phyloP scores from a whole-genome alignment of 2,329 filamentous ascomycete genomes.

The Aspergillus luchuensis region DNA sequence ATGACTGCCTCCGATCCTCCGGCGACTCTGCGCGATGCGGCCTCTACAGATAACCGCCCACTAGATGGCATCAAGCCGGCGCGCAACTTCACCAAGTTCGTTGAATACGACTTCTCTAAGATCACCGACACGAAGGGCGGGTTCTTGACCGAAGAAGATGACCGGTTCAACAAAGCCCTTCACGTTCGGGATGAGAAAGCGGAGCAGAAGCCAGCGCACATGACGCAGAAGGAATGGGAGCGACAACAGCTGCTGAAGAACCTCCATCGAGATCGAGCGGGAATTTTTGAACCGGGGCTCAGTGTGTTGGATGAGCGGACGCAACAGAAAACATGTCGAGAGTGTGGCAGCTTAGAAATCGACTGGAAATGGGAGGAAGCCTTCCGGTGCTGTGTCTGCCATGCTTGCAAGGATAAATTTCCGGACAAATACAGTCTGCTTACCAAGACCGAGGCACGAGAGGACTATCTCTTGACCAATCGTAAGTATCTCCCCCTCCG shows the following conservation, averaged over 20 bases:
- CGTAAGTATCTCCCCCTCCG: slow-evolving; percentile 56
- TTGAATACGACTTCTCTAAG: slow-evolving; percentile 96
- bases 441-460: slow-evolving; percentile 93
- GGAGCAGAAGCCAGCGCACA: slow-evolving; percentile 75
- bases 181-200: slow-evolving; percentile 55
- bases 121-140: slow-evolving; percentile 98
- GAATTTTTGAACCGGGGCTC: slow-evolving; percentile 87
- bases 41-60: slow-evolving; percentile 39
- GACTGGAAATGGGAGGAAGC: slow-evolving; percentile 94
- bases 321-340: slow-evolving; percentile 73
- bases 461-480: slow-evolving; percentile 94
- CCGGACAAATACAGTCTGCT: slow-evolving; percentile 93
- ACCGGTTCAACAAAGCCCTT: slow-evolving; percentile 82
- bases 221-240: slow-evolving; percentile 93
- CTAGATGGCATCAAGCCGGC: slow-evolving; percentile 68
- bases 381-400: slow-evolving; percentile 75
- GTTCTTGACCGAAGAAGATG: slow-evolving; percentile 87
- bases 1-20: slow-evolving; percentile 59
- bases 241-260: slow-evolving; percentile 72
- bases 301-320: slow-evolving; percentile 68
- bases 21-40: slow-evolving; percentile 66
- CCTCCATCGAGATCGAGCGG: slow-evolving; percentile 71
- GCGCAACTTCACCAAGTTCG: slow-evolving; percentile 87
- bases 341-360: slow-evolving; percentile 82
- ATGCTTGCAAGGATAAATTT: slow-evolving; percentile 79